Conservation (phyloP, 371 early-diverging fungal species). For the Mucor circinelloides region DNA sequence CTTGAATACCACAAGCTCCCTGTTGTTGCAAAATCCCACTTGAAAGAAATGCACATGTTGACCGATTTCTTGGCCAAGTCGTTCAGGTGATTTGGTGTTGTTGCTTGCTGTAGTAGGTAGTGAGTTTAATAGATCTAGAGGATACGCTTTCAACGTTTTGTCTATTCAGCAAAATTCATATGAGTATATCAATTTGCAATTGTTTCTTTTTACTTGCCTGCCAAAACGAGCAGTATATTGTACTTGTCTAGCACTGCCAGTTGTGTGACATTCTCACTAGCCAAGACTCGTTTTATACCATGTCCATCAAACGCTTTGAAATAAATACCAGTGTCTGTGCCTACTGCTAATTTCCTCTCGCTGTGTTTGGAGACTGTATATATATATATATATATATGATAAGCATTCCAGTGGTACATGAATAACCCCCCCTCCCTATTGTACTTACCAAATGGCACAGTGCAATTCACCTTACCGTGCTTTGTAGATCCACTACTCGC, state of each 20-base stretch:
- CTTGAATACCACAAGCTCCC: conserved; percentile 61
- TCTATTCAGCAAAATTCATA: conserved; percentile 38
- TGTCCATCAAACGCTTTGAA: conserved; percentile 14
- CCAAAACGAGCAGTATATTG: conserved; percentile 26
- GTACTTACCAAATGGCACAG: conserved; percentile 50
- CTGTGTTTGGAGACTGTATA: conserved; percentile 25
- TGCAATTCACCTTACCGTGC: conserved; percentile 56
- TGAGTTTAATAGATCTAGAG: conserved; percentile 45
- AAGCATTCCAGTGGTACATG: too few relatives aligned
- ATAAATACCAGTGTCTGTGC: conserved; percentile 79
- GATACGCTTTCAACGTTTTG: conserved; percentile 61
- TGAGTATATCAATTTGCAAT: background rate
- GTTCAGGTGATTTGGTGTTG: conserved; percentile 27
- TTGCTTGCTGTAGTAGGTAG: conserved; percentile 23
- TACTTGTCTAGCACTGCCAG: conserved; percentile 25
- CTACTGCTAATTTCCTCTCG: conserved; percentile 62
- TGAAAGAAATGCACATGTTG: conserved; percentile 74
- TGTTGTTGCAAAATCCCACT: conserved; percentile 61
- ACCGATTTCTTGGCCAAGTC: conserved; percentile 55
- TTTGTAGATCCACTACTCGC: conserved; percentile 30
- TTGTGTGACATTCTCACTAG: conserved; percentile 24
- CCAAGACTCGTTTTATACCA: conserved; percentile 6
- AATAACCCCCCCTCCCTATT: too few relatives aligned
- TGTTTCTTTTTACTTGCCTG: conserved; percentile 25
- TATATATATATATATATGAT: too few relatives aligned